phyloP scores from a whole-genome alignment of 2,329 filamentous ascomycete species.

The Hypomyces perniciosus region DNA sequence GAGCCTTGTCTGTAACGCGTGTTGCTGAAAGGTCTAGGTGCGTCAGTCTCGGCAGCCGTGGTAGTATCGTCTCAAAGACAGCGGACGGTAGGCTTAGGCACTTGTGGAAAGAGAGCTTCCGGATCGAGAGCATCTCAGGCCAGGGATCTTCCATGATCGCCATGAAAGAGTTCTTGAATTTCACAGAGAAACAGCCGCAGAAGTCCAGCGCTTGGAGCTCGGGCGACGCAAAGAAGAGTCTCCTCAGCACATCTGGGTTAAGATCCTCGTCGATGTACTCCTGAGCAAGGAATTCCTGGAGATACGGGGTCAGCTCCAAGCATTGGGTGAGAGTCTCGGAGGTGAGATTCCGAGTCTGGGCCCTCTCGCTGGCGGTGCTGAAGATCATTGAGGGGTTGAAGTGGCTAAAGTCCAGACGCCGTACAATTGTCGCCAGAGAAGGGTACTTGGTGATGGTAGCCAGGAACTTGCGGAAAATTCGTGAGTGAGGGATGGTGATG shows the following conservation, averaged over 20 bases:
- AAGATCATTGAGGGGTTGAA: slow-evolving; percentile 77
- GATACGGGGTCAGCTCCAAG: slow-evolving; percentile 63
- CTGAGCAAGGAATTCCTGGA: slow-evolving; percentile 73
- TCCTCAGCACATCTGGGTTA: slow-evolving; percentile 59
- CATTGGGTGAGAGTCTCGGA: slow-evolving; percentile 66
- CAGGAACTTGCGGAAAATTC: slow-evolving; percentile 77
- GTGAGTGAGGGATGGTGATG: slow-evolving; percentile 76
- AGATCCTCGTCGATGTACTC: slow-evolving; percentile 77
- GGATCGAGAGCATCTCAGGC: slow-evolving; percentile 52
- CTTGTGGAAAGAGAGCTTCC: slow-evolving; percentile 70
- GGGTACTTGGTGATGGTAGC: slow-evolving; percentile 61
- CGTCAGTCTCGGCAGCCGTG: slow-evolving; percentile 63
- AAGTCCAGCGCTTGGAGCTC: slow-evolving; percentile 66
- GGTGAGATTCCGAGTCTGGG: slow-evolving; percentile 70
- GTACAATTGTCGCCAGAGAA: slow-evolving; percentile 66
- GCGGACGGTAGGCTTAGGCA: slow-evolving; percentile 63
- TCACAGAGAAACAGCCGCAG: slow-evolving; percentile 64
- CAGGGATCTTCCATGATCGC: slow-evolving; percentile 47
- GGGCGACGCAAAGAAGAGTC: slow-evolving; percentile 63
- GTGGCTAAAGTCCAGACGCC: slow-evolving; percentile 77
- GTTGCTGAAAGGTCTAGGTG: slow-evolving; percentile 78
- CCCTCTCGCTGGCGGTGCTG: slow-evolving; percentile 66
- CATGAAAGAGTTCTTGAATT: slow-evolving; percentile 61
- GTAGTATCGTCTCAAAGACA: slow-evolving; percentile 64
- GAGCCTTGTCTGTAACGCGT: slow-evolving; percentile 64